A percentile compares a stretch with the other conserved stretches of the same genome.
Evolutionary conservation across 2,329 filamentous ascomycete species (phyloP).

Genomic region (Fusarium falciforme): DNA sequence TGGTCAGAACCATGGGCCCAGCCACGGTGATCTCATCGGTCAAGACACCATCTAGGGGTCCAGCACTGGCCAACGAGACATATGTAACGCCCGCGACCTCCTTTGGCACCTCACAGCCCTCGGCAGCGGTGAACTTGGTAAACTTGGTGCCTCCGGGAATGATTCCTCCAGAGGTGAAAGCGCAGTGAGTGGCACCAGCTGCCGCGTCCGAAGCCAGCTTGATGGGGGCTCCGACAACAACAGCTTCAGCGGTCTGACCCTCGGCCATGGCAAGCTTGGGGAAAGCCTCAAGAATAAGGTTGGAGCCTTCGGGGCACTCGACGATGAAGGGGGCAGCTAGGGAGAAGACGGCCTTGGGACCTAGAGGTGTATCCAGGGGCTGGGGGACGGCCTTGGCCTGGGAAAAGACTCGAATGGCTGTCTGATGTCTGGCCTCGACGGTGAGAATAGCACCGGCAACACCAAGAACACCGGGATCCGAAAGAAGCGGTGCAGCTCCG

Average conservation of each 20-base stretch:
- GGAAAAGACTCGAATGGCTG: constrained; percentile 73
- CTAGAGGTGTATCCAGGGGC: constrained; percentile 77
- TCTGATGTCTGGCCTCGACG: constrained; percentile 79
- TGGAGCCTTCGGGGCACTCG: constrained; percentile 75
- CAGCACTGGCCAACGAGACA: constrained; percentile 70
- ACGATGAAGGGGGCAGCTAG: constrained; percentile 79
- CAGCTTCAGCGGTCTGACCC: constrained; percentile 54
- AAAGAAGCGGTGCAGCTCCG: constrained; percentile 75
- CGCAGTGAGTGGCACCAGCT: constrained; percentile 68
- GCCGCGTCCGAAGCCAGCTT: constrained; percentile 62
- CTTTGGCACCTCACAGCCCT: constrained; percentile 70
- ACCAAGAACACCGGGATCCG: constrained; percentile 68
- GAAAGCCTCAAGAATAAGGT: constrained; percentile 70
- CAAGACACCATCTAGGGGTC: constrained; percentile 62
- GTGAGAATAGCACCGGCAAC: constrained; percentile 78
- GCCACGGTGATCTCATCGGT: constrained; percentile 74
- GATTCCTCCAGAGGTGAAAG: constrained; percentile 72
- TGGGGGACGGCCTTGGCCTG: constrained; percentile 70
- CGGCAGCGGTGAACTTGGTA: constrained; percentile 61
- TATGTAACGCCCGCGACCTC: constrained; percentile 73
- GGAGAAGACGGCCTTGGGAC: constrained; percentile 76
- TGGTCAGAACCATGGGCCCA: constrained; percentile 69
- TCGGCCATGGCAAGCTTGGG: constrained; percentile 64
- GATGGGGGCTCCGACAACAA: constrained; percentile 46
- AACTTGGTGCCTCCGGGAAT: constrained; percentile 70